Percentiles rank a stretch among this genome's conserved stretches.
Evolutionary conservation across 2,329 filamentous ascomycete species (phyloP).

Genomic region (Verticillium tricorpus): DNA sequence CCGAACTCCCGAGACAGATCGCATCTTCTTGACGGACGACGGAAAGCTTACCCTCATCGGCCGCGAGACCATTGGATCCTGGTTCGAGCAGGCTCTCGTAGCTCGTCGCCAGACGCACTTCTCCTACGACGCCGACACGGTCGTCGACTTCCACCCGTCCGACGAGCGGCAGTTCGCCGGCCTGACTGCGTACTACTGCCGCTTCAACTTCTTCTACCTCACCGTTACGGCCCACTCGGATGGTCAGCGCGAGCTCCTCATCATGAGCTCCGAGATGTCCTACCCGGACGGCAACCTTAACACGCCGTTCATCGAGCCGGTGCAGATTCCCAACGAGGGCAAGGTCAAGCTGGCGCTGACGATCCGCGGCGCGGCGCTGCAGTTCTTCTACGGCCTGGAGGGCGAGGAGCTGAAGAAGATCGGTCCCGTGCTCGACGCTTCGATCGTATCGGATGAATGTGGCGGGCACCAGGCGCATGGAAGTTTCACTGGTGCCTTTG

Average conservation of each 20-base stretch:
- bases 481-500: slow-evolving; percentile 60
- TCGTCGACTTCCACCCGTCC: slow-evolving; percentile 45
- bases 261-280: slow-evolving; percentile 52
- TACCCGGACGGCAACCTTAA: slow-evolving; percentile 47
- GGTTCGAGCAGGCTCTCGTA: slow-evolving; percentile 55
- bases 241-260: slow-evolving; percentile 52
- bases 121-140: slow-evolving; percentile 56
- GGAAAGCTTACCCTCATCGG: slow-evolving; percentile 42
- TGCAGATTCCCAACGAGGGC: slow-evolving; percentile 48
- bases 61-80: slow-evolving; percentile 50
- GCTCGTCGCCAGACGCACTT: slow-evolving; percentile 54
- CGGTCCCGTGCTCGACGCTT: slow-evolving; percentile 53
- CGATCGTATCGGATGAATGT: slow-evolving; percentile 58
- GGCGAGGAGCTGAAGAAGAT: slow-evolving; percentile 40
- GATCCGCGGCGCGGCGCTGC: slow-evolving; percentile 46
- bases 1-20: slow-evolving; percentile 48
- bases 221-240: slow-evolving; percentile 52
- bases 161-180: slow-evolving; percentile 60
- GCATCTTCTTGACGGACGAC: slow-evolving; percentile 39
- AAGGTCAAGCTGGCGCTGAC: slow-evolving; percentile 48
- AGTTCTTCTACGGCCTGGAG: slow-evolving; percentile 53
- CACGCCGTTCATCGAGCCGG: slow-evolving; percentile 34
- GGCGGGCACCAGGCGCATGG: slow-evolving; percentile 57
- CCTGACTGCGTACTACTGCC: slow-evolving; percentile 57
- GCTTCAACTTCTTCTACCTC: slow-evolving; percentile 62